phyloP scores from a whole-genome alignment of 2,329 filamentous ascomycete species.

The Nemania bipapillata region DNA sequence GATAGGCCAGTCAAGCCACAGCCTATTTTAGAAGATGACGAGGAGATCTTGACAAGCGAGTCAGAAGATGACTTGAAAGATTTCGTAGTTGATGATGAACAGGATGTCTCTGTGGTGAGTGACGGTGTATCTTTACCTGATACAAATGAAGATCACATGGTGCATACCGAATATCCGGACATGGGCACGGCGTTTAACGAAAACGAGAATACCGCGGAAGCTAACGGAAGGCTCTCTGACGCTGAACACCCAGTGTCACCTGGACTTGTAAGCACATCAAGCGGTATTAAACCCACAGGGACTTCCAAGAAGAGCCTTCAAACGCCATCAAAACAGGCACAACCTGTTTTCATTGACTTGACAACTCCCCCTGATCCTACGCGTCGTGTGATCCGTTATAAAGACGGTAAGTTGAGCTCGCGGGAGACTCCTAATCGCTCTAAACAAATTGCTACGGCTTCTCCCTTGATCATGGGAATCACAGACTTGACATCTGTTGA shows the following conservation, averaged over 20 bases:
- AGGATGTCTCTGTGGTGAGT: constrained; percentile 5
- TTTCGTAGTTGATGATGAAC: constrained; percentile 62
- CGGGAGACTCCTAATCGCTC: neutral
- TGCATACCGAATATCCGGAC: neutral
- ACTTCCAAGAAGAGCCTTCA: constrained; percentile 1
- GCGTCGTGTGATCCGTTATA: constrained; percentile 18
- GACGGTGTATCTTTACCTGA: constrained; percentile 14
- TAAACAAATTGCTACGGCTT: neutral
- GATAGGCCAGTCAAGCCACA: constrained; percentile 35
- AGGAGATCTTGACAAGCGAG: constrained; percentile 64
- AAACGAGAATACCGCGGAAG: neutral
- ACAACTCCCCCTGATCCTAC: constrained; percentile 35
- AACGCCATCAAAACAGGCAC: constrained; percentile 36
- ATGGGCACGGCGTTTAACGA: neutral
- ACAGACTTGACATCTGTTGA: constrained; percentile 43
- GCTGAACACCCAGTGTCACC: neutral
- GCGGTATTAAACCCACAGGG: neutral
- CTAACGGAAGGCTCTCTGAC: neutral
- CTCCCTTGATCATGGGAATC: constrained; percentile 41
- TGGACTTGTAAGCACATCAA: neutral
- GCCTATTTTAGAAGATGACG: constrained; percentile 53
- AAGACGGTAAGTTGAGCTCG: constrained; percentile 23
- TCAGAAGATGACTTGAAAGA: constrained; percentile 60
- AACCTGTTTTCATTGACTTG: constrained; percentile 39
- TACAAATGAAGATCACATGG: constrained; percentile 18